These are phyloP conservation scores for Reutealis trisperma DNA, from an alignment of 345 rosid species.

Conservation along the genomic window DNA sequence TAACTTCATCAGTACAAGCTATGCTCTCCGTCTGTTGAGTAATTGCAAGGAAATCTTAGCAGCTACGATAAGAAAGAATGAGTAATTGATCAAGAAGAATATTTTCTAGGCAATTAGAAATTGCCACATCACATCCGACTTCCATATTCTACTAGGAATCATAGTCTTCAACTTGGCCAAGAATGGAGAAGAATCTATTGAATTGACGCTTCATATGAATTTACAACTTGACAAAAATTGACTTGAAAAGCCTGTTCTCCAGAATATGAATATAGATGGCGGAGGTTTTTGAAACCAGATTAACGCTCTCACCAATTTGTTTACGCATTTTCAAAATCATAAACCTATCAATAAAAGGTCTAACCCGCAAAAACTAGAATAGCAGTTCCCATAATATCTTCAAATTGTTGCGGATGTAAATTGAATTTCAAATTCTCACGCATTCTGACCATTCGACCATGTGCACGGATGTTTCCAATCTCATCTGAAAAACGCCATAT, in stretches of 20 bases:
- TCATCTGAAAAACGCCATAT: constrained; percentile 17
- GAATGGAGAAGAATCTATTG: background rate
- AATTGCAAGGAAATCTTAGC: no score
- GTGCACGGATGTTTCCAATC: constrained; percentile 19
- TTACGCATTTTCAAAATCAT: background rate
- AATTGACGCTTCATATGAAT: no score
- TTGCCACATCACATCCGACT: background rate
- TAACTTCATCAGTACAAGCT: no score
- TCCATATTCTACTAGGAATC: background rate
- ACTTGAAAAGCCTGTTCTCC: background rate
- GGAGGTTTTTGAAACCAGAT: background rate
- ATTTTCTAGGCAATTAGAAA: background rate
- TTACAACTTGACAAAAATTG: background rate
- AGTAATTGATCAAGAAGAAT: background rate
- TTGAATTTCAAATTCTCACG: background rate
- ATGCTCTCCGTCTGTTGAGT: no score
- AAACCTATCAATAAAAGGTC: background rate
- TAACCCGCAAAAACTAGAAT: background rate
- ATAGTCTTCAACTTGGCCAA: background rate
- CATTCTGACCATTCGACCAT: background rate
- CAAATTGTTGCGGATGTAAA: background rate
- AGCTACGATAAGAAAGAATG: background rate
- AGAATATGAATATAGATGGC: background rate
- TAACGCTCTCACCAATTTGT: background rate
- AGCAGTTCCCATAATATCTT: background rate